Conservation (phyloP, 352 stramenopile species). For the Phytopythium oedochilum region DNA sequence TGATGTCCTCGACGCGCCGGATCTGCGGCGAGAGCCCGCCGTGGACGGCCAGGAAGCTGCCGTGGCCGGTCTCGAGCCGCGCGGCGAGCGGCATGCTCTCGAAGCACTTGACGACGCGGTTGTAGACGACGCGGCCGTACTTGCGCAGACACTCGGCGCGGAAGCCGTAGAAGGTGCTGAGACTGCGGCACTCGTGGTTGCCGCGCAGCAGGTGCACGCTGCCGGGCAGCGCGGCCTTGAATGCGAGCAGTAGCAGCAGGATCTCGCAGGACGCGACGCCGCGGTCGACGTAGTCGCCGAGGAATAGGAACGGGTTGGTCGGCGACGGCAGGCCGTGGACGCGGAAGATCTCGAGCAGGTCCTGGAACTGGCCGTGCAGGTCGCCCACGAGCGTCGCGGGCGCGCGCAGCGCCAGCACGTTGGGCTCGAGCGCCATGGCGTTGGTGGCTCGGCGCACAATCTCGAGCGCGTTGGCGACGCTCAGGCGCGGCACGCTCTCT, state of each 20-base stretch:
- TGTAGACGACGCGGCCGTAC: slow-evolving; percentile 75
- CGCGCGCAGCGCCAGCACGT: slow-evolving; percentile 44
- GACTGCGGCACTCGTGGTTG: slow-evolving; percentile 98
- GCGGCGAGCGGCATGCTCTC: slow-evolving; percentile 76
- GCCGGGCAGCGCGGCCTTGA: slow-evolving; percentile 98
- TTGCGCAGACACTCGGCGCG: slow-evolving; percentile 95
- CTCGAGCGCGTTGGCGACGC: slow-evolving; percentile 43
- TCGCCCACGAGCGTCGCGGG: slow-evolving; percentile 71
- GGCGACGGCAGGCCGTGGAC: slow-evolving; percentile 41
- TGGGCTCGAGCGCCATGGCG: slow-evolving; percentile 53
- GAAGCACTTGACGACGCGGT: slow-evolving; percentile 81
- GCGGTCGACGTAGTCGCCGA: slow-evolving; percentile 92
- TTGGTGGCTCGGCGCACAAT: slow-evolving; percentile 55
- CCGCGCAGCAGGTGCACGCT: slow-evolving; percentile 98
- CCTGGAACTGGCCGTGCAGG: slow-evolving; percentile 98
- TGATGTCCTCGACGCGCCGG: slow-evolving; percentile 67
- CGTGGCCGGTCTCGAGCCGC: slow-evolving; percentile 50
- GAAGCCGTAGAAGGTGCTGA: slow-evolving; percentile 99
- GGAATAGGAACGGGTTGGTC: slow-evolving; percentile 96
- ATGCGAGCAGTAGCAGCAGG: slow-evolving; percentile 95
- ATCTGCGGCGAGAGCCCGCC: slow-evolving; percentile 75
- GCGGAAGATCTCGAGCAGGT: slow-evolving; percentile 88
- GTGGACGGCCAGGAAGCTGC: slow-evolving; percentile 65
- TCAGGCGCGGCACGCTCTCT: slow-evolving; percentile 37
- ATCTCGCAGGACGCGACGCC: slow-evolving; percentile 97